Conservation (phyloP, 2,329 filamentous ascomycete genomes). For the Epichloe glyceriae region DNA sequence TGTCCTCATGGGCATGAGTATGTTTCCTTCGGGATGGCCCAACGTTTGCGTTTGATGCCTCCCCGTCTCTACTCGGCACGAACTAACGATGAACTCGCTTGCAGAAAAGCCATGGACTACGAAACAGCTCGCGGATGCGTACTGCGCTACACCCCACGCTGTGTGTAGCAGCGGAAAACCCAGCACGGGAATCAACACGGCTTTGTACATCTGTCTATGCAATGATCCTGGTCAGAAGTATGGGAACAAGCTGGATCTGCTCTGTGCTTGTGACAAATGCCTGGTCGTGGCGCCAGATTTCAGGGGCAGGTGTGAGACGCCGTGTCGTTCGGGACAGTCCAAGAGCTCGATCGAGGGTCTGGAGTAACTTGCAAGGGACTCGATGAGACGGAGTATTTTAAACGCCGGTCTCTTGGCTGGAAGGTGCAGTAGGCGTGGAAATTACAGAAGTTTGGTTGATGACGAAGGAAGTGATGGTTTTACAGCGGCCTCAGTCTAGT, state of each 20-base stretch:
- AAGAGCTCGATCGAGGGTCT: not conserved
- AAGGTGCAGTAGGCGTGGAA: no score
- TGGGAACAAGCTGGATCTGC: conserved; percentile 22
- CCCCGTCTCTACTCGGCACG: no score
- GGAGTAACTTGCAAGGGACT: not conserved
- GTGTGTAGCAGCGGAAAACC: conserved; percentile 20
- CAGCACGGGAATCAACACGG: conserved; percentile 16
- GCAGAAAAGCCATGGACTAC: conserved; percentile 22
- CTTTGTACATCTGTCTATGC: conserved; percentile 28
- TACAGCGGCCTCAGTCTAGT: no score
- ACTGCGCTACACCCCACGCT: conserved; percentile 25
- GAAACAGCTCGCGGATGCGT: conserved; percentile 20
- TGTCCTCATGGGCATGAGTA: conserved; percentile 25
- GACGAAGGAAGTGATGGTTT: no score
- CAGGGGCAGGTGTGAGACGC: conserved; percentile 25
- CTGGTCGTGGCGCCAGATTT: conserved; percentile 26
- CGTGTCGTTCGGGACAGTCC: conserved; percentile 17
- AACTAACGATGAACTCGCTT: not conserved
- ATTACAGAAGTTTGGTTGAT: no score
- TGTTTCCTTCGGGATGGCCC: conserved; percentile 1
- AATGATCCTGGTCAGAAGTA: conserved; percentile 18
- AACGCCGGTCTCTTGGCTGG: no score
- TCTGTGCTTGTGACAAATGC: conserved; percentile 27
- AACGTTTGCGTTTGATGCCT: no score
- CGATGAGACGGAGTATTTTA: no score